These are phyloP conservation scores for Phylloporus scabripes DNA, from an alignment of 768 basidiomycete genomes.

Conservation along the genomic window DNA sequence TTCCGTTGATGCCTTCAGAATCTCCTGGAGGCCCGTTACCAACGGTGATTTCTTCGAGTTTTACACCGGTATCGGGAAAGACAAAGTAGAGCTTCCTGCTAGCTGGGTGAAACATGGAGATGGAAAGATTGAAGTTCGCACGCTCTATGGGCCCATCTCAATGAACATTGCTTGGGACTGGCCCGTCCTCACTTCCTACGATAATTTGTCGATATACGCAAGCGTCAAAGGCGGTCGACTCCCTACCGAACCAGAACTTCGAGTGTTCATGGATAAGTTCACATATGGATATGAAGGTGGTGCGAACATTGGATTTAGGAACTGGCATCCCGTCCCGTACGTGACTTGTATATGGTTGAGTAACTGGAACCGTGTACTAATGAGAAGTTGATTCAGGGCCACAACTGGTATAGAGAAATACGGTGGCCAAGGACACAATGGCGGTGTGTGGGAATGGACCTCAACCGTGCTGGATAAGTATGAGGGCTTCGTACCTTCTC, in stretches of 20 bases:
- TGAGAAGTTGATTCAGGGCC: conserved; percentile 39
- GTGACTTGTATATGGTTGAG: conserved; percentile 26
- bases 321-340: conserved; percentile 92
- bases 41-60: conserved; percentile 82
- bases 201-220: conserved; percentile 76
- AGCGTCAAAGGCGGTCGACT: conserved; percentile 86
- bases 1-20: conserved; percentile 62
- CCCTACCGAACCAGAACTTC: conserved; percentile 85
- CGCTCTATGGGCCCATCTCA: conserved; percentile 78
- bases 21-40: conserved; percentile 82
- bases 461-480: conserved; percentile 66
- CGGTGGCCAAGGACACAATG: conserved; percentile 70
- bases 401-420: conserved; percentile 54
- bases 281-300: conserved; percentile 70
- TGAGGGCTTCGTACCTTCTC: conserved; percentile 72
- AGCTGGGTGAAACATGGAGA: conserved; percentile 19
- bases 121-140: conserved; percentile 54
- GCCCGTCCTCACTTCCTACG: conserved; percentile 79
- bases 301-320: conserved; percentile 80
- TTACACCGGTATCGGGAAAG: conserved; percentile 43
- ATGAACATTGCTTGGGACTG: conserved; percentile 76
- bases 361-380: conserved; percentile 1
- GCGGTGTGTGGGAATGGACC: conserved; percentile 99
- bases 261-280: conserved; percentile 71
- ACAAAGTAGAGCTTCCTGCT: conserved; percentile 32